These are phyloP conservation scores for Streptanthus diversifolius DNA, from an alignment of 345 rosid species.

Conservation along the genomic window DNA sequence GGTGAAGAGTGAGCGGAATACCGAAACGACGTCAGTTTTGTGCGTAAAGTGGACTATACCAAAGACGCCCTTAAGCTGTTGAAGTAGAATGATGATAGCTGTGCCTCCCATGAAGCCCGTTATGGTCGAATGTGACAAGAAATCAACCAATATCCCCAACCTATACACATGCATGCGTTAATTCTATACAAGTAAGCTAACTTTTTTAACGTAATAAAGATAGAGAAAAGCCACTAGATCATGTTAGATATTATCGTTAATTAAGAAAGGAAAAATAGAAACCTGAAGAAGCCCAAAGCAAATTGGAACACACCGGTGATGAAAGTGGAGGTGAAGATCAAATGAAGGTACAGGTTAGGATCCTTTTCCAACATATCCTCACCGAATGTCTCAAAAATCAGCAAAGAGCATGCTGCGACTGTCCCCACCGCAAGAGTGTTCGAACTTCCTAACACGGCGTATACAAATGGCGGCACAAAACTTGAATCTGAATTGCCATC, in stretches of 20 bases:
- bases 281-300: slow-evolving; percentile 65
- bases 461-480: slow-evolving; percentile 75
- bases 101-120: slow-evolving; percentile 95
- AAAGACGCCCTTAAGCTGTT: slow-evolving; percentile 79
- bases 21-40: slow-evolving; percentile 69
- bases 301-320: slow-evolving; percentile 73
- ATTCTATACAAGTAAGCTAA: not conserved
- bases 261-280: not conserved
- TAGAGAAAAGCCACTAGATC: not conserved
- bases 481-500: slow-evolving; percentile 58
- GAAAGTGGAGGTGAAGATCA: slow-evolving; percentile 69
- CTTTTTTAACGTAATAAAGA: not conserved
- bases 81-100: slow-evolving; percentile 65
- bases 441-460: slow-evolving; percentile 81
- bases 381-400: slow-evolving; percentile 49
- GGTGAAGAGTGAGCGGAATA: slow-evolving; percentile 46
- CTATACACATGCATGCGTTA: slow-evolving; percentile 32
- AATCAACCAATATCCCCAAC: slow-evolving; percentile 81
- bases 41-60: slow-evolving; percentile 67
- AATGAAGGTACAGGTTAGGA: slow-evolving; percentile 60
- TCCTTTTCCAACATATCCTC: slow-evolving; percentile 38
- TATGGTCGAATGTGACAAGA: slow-evolving; percentile 85
- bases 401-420: slow-evolving; percentile 77
- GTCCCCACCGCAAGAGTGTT: slow-evolving; percentile 81
- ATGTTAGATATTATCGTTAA: not conserved